A percentile compares a stretch with the other conserved stretches of the same genome.
These are phyloP conservation scores for Gamsiella multidivaricata DNA, from an alignment of 192 early-diverging fungal genomes.

Conservation along the genomic window DNA sequence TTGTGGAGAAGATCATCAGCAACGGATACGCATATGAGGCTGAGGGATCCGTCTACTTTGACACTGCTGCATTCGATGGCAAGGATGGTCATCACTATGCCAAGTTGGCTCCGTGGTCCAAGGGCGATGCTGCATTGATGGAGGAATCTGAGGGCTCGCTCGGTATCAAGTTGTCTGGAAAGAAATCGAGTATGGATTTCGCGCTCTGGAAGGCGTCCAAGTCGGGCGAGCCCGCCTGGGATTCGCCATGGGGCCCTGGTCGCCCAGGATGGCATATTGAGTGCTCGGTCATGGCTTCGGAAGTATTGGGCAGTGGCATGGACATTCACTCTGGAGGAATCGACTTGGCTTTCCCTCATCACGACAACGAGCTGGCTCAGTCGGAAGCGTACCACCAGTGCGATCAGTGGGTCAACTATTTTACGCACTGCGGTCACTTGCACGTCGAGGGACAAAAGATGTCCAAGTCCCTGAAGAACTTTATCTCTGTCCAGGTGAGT, in stretches of 20 bases:
- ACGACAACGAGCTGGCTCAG: slow-evolving; percentile 98
- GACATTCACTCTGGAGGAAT: slow-evolving; percentile 97
- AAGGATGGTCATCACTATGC: slow-evolving; percentile 89
- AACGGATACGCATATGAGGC: slow-evolving; percentile 96
- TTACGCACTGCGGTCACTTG: slow-evolving; percentile 95
- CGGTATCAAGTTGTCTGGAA: slow-evolving; percentile 71
- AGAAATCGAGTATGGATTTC: slow-evolving; percentile 85
- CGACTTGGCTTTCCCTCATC: slow-evolving; percentile 97
- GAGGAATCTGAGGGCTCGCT: slow-evolving; percentile 95
- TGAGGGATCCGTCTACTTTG: slow-evolving; percentile 95
- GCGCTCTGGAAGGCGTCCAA: slow-evolving; percentile 96
- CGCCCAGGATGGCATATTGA: slow-evolving; percentile 99
- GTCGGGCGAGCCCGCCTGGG: slow-evolving; percentile 94
- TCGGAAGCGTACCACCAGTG: slow-evolving; percentile 91
- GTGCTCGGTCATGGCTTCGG: slow-evolving; percentile 98
- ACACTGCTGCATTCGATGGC: slow-evolving; percentile 85
- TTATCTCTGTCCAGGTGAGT: slow-evolving; percentile 84
- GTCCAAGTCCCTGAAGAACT: slow-evolving; percentile 99
- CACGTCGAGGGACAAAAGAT: slow-evolving; percentile 97
- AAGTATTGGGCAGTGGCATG: slow-evolving; percentile 85
- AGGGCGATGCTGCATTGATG: slow-evolving; percentile 80
- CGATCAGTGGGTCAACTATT: slow-evolving; percentile 99
- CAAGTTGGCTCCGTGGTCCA: slow-evolving; percentile 93
- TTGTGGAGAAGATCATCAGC: slow-evolving; percentile 90
- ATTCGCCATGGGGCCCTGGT: slow-evolving; percentile 91